A percentile compares a stretch with the other conserved stretches of the same genome.
Conservation (phyloP, 169 alveolate genomes). For the Blepharisma undulans region DNA sequence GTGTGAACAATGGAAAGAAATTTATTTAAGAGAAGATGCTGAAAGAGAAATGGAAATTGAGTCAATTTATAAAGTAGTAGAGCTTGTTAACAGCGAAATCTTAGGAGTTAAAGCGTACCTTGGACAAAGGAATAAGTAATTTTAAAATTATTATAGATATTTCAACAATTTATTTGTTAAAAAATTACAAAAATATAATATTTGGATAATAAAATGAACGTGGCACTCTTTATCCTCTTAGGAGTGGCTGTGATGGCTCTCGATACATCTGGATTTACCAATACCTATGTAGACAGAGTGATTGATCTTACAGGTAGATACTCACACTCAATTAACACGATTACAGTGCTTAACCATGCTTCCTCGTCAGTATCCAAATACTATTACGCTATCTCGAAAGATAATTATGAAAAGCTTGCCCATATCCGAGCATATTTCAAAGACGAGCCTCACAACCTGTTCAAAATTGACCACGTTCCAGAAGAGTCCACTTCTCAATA, state of each 20-base stretch:
- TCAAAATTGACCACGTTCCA: background rate
- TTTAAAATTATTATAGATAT: background rate
- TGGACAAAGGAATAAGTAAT: background rate
- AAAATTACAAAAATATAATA: background rate
- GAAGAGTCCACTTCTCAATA: background rate
- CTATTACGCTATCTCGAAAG: slow-evolving; percentile 9
- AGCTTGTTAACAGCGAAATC: background rate
- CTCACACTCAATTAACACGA: background rate
- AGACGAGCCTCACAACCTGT: slow-evolving; percentile 11
- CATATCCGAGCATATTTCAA: slow-evolving; percentile 19
- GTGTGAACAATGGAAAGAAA: background rate
- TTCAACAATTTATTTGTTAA: background rate
- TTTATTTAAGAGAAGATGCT: background rate
- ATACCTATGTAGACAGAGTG: slow-evolving; percentile 10
- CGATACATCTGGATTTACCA: background rate
- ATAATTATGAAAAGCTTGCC: slow-evolving; percentile 12
- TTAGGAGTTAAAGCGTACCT: background rate
- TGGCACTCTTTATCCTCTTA: background rate
- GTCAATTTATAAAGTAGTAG: background rate
- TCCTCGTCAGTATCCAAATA: slow-evolving; percentile 26
- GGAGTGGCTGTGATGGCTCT: background rate
- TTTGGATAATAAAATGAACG: background rate
- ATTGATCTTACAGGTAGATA: slow-evolving; percentile 23
- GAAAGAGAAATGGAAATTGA: background rate
- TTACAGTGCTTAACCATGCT: background rate